These are phyloP conservation scores for Dalbergia cultrata DNA, from an alignment of 306 rosid species.

Conservation along the genomic window DNA sequence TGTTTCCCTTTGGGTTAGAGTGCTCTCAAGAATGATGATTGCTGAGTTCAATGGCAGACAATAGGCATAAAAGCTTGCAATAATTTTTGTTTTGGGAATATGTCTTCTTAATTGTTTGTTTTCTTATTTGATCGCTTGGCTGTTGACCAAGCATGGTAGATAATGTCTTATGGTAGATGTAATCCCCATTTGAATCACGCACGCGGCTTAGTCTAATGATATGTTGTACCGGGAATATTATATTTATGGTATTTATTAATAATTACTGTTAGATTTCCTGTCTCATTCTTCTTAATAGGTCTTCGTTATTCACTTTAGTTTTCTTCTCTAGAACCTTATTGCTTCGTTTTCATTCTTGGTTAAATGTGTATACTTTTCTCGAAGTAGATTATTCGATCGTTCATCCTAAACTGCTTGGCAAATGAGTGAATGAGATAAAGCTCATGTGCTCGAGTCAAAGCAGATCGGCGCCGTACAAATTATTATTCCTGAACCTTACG, in stretches of 20 bases:
- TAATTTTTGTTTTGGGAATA: slow-evolving; percentile 43
- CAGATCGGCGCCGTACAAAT: not conserved
- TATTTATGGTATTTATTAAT: slow-evolving; percentile 32
- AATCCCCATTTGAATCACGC: slow-evolving; percentile 37
- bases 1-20: slow-evolving; percentile 25
- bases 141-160: slow-evolving; percentile 49
- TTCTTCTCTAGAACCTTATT: not conserved
- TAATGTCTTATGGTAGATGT: slow-evolving; percentile 31
- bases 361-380: too few relatives aligned
- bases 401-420: not conserved
- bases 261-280: not conserved
- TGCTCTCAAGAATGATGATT: slow-evolving; percentile 27
- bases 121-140: slow-evolving; percentile 44
- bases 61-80: slow-evolving; percentile 46
- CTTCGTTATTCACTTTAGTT: not conserved
- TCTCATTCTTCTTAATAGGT: not conserved
- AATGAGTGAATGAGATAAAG: not conserved
- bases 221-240: slow-evolving; percentile 43
- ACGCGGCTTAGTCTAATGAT: slow-evolving; percentile 10
- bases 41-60: slow-evolving; percentile 35
- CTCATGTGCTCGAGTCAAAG: not conserved
- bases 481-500: too few relatives aligned
- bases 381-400: not conserved
- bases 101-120: not conserved
- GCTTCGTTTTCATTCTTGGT: not conserved